Base-by-base conservation (phyloP, 2,329 filamentous ascomycete genomes). In the Beauveria brongniartii region DNA sequence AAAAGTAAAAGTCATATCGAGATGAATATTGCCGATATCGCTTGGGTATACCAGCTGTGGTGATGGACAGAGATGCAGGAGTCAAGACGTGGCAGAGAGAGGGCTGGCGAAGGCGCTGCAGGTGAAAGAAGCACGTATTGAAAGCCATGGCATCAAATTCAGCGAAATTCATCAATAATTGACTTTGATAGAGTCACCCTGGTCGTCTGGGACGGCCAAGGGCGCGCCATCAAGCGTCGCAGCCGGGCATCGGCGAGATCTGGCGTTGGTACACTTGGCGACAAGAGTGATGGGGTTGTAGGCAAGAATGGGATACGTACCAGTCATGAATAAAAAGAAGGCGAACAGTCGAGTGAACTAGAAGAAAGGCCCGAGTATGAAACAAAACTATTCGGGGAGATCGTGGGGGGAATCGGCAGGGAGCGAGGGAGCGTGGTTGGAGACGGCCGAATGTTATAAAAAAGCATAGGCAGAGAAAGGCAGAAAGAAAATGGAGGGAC, bases 281-380 rank as follows among this genome's bases (percentile, higher is more conserved):
- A 63, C 52, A 44, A 55, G 50, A 56, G 56, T 65, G 65, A 64
- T 44, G 47, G 53, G 48, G 24, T 26, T 16, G 54, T 56, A 59
- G 66, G 65, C 66, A 66, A 67, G 61, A 65, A 69, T 66, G 63
- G 64, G 66, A 62, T 63, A 81, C 79, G 78, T 75, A 81, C 79
- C 76, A 78, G 74, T 78, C 77, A 81, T 80, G 71, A 77, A 78
- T 71, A 68, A 71, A 75, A 69, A 70, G 70, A 70, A 68, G 67
- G 69, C 71, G 75, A 72, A 72, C 71, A 74, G 69, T 70, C 68
- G 56, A 62, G 63, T 55, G 66, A 69, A 18, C 69, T 58, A 65
- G 65, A 63, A 67, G 63, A 64, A 66, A 65, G 64, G 59, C 4
- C 34, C 14, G 26, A 58, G 20, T 37, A 61, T 48, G 44, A 8